These are phyloP conservation scores for Rhodomyrtus tomentosa DNA, from an alignment of 345 rosid genomes.

Conservation along the genomic window DNA sequence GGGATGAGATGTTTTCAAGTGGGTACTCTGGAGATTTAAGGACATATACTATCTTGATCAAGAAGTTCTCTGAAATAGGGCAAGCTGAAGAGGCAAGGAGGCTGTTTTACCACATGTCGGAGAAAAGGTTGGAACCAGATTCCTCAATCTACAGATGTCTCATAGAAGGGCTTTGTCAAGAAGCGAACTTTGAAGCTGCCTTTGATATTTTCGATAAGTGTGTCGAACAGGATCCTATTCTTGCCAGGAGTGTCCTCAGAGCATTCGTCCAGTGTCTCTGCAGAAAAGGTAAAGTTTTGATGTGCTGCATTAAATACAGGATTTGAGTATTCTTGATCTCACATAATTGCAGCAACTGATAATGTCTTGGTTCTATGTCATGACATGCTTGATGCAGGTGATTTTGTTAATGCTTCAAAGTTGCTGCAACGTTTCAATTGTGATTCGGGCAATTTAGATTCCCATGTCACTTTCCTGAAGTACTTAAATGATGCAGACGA, in stretches of 20 bases:
- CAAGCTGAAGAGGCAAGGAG: slow-evolving; percentile 59
- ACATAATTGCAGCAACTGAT: neutral
- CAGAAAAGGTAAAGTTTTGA: slow-evolving; percentile 29
- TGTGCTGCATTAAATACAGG: neutral
- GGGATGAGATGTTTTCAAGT: slow-evolving; percentile 88
- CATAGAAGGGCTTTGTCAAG: slow-evolving; percentile 59
- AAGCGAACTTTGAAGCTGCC: slow-evolving; percentile 46
- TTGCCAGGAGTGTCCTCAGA: slow-evolving; percentile 29
- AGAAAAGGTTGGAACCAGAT: slow-evolving; percentile 54
- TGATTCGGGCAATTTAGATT: slow-evolving; percentile 23
- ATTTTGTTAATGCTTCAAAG: slow-evolving; percentile 32
- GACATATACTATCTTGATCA: slow-evolving; percentile 55
- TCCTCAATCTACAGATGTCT: slow-evolving; percentile 41
- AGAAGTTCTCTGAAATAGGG: slow-evolving; percentile 54
- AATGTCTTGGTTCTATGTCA: neutral
- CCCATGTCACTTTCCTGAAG: slow-evolving; percentile 50
- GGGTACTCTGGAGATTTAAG: slow-evolving; percentile 58
- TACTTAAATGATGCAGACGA: slow-evolving; percentile 47
- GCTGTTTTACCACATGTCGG: slow-evolving; percentile 60
- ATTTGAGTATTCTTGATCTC: neutral
- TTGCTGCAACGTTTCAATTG: slow-evolving; percentile 21
- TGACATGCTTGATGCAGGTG: slow-evolving; percentile 20
- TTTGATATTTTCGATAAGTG: slow-evolving; percentile 36
- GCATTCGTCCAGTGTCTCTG: slow-evolving; percentile 39
- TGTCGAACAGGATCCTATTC: slow-evolving; percentile 26